These are phyloP conservation scores for Eremothecium coryli DNA, from an alignment of 1,139 yeast species.

Conservation along the genomic window DNA sequence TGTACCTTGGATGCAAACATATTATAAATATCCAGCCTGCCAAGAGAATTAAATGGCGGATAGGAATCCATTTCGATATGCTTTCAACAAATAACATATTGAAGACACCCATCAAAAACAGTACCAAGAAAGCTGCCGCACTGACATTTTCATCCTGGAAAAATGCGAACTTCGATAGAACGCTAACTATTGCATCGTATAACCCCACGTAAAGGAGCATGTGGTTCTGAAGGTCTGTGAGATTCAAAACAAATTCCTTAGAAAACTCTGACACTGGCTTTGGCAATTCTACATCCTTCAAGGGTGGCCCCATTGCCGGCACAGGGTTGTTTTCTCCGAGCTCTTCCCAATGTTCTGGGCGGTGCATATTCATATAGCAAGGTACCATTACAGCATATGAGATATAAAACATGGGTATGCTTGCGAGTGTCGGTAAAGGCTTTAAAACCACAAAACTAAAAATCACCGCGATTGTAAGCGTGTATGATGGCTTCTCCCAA, in stretches of 20 bases:
- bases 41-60: slow-evolving; percentile 35
- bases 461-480: slow-evolving; percentile 49
- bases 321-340: slow-evolving; percentile 39
- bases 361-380: slow-evolving; percentile 43
- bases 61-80: slow-evolving; percentile 28
- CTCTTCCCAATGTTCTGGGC: slow-evolving; percentile 26
- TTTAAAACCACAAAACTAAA: slow-evolving; percentile 52
- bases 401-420: slow-evolving; percentile 46
- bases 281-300: slow-evolving; percentile 44
- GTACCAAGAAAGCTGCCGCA: slow-evolving; percentile 40
- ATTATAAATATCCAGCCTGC: slow-evolving; percentile 45
- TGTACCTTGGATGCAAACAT: slow-evolving; percentile 46
- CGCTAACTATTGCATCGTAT: slow-evolving; percentile 48
- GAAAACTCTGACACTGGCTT: slow-evolving; percentile 74
- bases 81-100: slow-evolving; percentile 31
- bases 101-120: slow-evolving; percentile 31
- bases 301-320: slow-evolving; percentile 47
- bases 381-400: slow-evolving; percentile 58
- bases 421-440: slow-evolving; percentile 46
- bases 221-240: slow-evolving; percentile 78
- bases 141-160: slow-evolving; percentile 59
- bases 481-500: slow-evolving; percentile 59
- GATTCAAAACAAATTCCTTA: slow-evolving; percentile 65
- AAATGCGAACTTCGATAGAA: slow-evolving; percentile 51
- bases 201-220: slow-evolving; percentile 59